A percentile compares a stretch with the other conserved stretches of the same genome.
Conservation (phyloP, 441 rosid genomes). For the Pelargonium citronellum region DNA sequence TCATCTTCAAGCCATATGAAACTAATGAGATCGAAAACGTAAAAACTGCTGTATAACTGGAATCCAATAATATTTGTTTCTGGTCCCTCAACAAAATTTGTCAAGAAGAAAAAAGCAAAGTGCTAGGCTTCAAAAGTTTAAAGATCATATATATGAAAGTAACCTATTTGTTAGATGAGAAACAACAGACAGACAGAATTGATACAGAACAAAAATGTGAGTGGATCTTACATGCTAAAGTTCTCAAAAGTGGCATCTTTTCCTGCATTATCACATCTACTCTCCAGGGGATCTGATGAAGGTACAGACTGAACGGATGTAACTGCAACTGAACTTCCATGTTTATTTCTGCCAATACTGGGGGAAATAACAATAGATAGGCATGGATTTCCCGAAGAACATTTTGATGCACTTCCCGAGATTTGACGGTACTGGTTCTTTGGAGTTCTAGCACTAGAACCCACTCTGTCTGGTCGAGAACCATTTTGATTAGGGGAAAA, state of each 20-base stretch:
- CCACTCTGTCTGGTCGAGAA: constrained; percentile 32
- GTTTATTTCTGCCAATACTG: constrained; percentile 37
- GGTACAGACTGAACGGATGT: background rate
- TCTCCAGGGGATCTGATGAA: constrained; percentile 38
- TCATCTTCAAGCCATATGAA: too few relatives aligned
- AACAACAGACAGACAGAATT: constrained; percentile 8
- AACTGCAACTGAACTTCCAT: constrained; percentile 29
- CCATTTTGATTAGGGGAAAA: constrained; percentile 65
- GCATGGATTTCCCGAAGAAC: constrained; percentile 45
- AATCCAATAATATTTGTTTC: background rate
- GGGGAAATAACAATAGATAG: constrained; percentile 42
- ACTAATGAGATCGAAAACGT: too few relatives aligned
- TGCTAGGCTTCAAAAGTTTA: too few relatives aligned
- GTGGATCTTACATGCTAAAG: constrained; percentile 52
- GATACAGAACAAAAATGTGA: background rate
- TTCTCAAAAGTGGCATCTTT: constrained; percentile 45
- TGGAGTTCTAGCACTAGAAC: constrained; percentile 39
- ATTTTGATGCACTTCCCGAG: constrained; percentile 37
- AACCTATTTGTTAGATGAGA: background rate
- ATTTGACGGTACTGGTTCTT: constrained; percentile 40
- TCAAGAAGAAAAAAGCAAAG: background rate
- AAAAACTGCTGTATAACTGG: too few relatives aligned
- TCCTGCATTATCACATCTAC: constrained; percentile 28
- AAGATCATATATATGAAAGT: too few relatives aligned
- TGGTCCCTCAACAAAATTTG: background rate